Evolutionary conservation across 306 rosid genomes (phyloP).

Genomic region (Cicer bijugum): DNA sequence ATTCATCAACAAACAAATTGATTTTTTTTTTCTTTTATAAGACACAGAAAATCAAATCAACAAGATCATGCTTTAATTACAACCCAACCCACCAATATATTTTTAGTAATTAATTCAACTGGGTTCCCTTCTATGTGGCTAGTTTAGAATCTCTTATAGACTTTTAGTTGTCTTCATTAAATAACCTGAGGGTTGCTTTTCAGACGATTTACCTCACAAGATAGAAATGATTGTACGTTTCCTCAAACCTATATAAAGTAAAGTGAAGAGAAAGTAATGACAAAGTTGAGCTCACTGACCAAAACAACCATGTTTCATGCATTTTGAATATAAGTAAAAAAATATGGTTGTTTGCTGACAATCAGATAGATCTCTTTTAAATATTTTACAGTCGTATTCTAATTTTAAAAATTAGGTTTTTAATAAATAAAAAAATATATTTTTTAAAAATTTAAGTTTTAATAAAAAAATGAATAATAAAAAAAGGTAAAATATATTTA

Average conservation of each 20-base stretch:
- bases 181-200: slow-evolving; percentile 44
- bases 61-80: slow-evolving; percentile 48
- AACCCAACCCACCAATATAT: slow-evolving; percentile 5
- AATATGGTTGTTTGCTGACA: too few species aligned
- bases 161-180: slow-evolving; percentile 45
- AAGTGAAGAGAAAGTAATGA: slow-evolving; percentile 42
- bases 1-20: slow-evolving; percentile 46
- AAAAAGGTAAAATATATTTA: too few species aligned
- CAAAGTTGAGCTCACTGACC: slow-evolving; percentile 44
- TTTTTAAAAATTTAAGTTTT: too few species aligned
- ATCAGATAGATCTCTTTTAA: too few species aligned
- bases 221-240: slow-evolving; percentile 51
- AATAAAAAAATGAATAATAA: too few species aligned
- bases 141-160: slow-evolving; percentile 20
- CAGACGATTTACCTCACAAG: slow-evolving; percentile 54
- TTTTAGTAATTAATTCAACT: too few species aligned
- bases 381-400: too few species aligned
- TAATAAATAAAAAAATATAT: too few species aligned
- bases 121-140: background rate
- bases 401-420: too few species aligned
- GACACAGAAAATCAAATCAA: slow-evolving; percentile 45
- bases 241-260: slow-evolving; percentile 49
- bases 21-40: slow-evolving; percentile 1
- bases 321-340: too few species aligned
- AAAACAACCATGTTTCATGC: background rate